A percentile compares a stretch with the other conserved stretches of the same genome.
Evolutionary conservation across 768 basidiomycete species (phyloP).

Genomic region (Mycena vitilis): DNA sequence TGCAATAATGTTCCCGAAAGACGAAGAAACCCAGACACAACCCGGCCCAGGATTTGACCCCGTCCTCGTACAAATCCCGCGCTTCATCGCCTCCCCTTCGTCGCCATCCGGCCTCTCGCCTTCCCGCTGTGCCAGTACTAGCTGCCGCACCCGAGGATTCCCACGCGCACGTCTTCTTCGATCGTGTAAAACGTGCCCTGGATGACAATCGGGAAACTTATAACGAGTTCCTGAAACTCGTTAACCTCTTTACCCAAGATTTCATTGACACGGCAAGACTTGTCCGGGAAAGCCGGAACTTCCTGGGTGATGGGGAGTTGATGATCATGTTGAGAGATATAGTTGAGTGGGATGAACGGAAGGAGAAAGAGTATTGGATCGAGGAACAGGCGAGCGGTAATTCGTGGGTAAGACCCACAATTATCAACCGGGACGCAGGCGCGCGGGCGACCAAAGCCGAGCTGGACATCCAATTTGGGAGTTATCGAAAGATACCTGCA

Average conservation of each 20-base stretch:
- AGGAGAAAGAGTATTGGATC: slow-evolving; percentile 66
- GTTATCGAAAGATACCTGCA: slow-evolving; percentile 87
- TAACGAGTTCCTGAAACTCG: slow-evolving; percentile 94
- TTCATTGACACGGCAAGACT: slow-evolving; percentile 89
- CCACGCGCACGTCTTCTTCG: slow-evolving; percentile 73
- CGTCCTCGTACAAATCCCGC: slow-evolving; percentile 50
- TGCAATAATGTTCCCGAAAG: slow-evolving; percentile 30
- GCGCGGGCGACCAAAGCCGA: slow-evolving; percentile 72
- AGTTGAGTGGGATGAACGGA: slow-evolving; percentile 86
- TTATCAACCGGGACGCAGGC: slow-evolving; percentile 51
- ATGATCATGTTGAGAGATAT: slow-evolving; percentile 87
- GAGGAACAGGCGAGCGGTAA: slow-evolving; percentile 59
- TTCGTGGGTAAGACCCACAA: slow-evolving; percentile 63
- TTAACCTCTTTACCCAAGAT: slow-evolving; percentile 95
- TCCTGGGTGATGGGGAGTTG: slow-evolving; percentile 81
- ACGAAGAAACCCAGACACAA: slow-evolving; percentile 52
- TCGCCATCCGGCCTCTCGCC: slow-evolving; percentile 34
- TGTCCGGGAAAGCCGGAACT: slow-evolving; percentile 82
- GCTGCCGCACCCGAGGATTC: slow-evolving; percentile 38
- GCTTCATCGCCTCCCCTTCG: slow-evolving; percentile 48
- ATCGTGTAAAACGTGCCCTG: slow-evolving; percentile 82
- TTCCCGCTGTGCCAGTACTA: slow-evolving; percentile 42
- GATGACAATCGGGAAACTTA: slow-evolving; percentile 78
- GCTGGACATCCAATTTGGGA: slow-evolving; percentile 80
- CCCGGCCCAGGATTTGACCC: slow-evolving; percentile 51